Base-by-base conservation (phyloP, 176 grass and related monocot species). In the Avena sativa region DNA sequence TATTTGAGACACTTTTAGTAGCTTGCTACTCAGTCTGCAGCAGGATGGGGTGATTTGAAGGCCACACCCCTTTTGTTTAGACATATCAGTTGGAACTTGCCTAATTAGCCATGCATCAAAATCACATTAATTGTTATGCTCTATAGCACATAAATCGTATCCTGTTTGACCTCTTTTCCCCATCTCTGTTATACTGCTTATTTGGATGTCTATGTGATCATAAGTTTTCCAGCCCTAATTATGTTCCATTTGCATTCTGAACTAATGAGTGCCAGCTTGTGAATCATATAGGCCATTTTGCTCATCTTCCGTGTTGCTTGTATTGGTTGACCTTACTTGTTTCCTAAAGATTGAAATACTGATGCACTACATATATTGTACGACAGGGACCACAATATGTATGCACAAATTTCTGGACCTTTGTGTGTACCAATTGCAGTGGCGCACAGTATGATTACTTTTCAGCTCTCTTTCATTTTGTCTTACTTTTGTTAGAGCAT, bases 401-500 rank as follows among this genome's bases (percentile, higher is more conserved):
- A 68, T 98, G 97, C 78, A 96, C 97, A 71, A 98, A 94, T 92
- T 98, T 98, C 89, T 98, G 85, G 85, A 98, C 97, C 28, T 98
- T 98, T 50, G 84, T 98, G 79, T 98, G 97, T 74, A 98, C 94
- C 69, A 98, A 98, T 83, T 98, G 97, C 85, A 98, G 97, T 80
- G 97, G 97, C 90, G 89, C 93, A 83, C 97, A 98, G 97, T 99
- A 94, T 96, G 97, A 88, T 71, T 86, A 40, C 86, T 86, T 75
- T 63, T 69, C 74, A 60, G 17, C 38, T 86, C 72, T 76, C 26
- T 87, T 93, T 81, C 32, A 74, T 17, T 62, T 3, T 40, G 15
- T 11, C 11, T 78, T 13, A 2, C 1, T 81, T 87, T 72, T 86
- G 7, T 79, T 83, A 53, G 61, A 80, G 36, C 28, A 74, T 19